Base-by-base conservation (phyloP, 441 rosid species). In the Pelargonium australe region DNA sequence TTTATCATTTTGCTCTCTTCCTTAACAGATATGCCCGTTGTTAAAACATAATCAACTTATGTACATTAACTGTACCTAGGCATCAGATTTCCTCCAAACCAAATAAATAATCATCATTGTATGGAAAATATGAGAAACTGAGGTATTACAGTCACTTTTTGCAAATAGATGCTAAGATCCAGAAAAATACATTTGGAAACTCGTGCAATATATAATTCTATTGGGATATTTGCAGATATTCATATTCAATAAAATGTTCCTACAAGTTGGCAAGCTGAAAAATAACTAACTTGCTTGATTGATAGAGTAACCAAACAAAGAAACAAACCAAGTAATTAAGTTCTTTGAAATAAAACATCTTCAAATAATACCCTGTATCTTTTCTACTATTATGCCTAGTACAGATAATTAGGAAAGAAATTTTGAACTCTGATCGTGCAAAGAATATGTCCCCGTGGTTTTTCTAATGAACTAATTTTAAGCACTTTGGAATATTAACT, bases 41-140 rank as follows among this genome's bases (percentile, higher is more conserved):
- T 2, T 51, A 1, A 13, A 13, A 6, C 14, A n/a, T 51, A 12
- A 51, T 49, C 14, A 49, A 49, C 16, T 13, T 49, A 49, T 49
- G 58, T 51, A 1, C 14, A 19, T n/a, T n/a, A 51, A 5, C 19
- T 51, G 17, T 51, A 51, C 58, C 58, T 51, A 12, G 58, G 58
- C 58, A 51, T 16, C 58, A 51, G 58, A 51, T 13, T 51, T 51
- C 58, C 58, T 51, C 58, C 58, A 51, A 51, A 13, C 58, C 58
- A n/a, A 51, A 51, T 19, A 51, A n/a, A 7, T 51, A 51, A 12
- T 51, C 14, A 51, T 51, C 58, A 51, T 5, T 51, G 58, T 51
- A 51, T 13, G 58, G 17, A 51, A 34, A 34, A 34, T 34, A 5
- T n/a, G 58, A 16, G 16, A 51, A 51, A 51, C 16, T n/a, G 16